Evolutionary conservation across 2,329 filamentous ascomycete genomes (phyloP).

Genomic region (Dactylonectria macrodidyma): DNA sequence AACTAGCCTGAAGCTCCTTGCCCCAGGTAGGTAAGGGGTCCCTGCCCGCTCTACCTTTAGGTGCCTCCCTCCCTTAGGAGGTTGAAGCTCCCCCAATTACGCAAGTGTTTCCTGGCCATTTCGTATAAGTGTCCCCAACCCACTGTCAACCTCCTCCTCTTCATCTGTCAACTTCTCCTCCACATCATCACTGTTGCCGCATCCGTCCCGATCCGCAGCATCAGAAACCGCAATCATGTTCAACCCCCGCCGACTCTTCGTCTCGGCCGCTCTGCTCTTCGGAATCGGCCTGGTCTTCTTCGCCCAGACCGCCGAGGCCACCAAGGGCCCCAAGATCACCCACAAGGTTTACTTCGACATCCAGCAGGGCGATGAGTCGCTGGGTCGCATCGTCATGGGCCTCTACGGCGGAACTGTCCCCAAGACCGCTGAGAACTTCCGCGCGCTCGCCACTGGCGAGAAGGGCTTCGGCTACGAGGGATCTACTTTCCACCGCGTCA

Average conservation of each 20-base stretch:
- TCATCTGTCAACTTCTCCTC: slow-evolving; percentile 22
- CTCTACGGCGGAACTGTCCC: slow-evolving; percentile 91
- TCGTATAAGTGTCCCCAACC: slow-evolving; percentile 47
- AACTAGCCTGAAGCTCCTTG: slow-evolving; percentile 43
- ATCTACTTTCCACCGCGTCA: slow-evolving; percentile 90
- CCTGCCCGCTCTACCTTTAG: too few species aligned
- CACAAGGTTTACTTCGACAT: slow-evolving; percentile 95
- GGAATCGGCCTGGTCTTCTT: slow-evolving; percentile 83
- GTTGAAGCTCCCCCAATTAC: slow-evolving; percentile 37
- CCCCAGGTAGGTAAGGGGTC: too few species aligned
- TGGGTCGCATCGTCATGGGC: slow-evolving; percentile 85
- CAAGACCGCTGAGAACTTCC: slow-evolving; percentile 82
- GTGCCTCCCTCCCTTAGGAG: background rate
- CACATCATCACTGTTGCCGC: slow-evolving; percentile 35
- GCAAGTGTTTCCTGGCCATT: slow-evolving; percentile 40
- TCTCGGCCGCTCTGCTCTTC: slow-evolving; percentile 79
- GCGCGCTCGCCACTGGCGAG: slow-evolving; percentile 86
- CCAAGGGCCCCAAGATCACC: slow-evolving; percentile 94
- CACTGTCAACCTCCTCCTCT: slow-evolving; percentile 34
- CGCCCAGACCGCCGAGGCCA: slow-evolving; percentile 79
- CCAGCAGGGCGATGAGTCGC: slow-evolving; percentile 78
- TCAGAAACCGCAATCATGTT: slow-evolving; percentile 73
- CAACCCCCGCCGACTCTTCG: slow-evolving; percentile 78
- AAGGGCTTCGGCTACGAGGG: slow-evolving; percentile 89
- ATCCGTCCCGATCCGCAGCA: slow-evolving; percentile 30